Evolutionary conservation across 2,329 filamentous ascomycete genomes (phyloP).

Genomic region (Pseudodiploospora longispora): DNA sequence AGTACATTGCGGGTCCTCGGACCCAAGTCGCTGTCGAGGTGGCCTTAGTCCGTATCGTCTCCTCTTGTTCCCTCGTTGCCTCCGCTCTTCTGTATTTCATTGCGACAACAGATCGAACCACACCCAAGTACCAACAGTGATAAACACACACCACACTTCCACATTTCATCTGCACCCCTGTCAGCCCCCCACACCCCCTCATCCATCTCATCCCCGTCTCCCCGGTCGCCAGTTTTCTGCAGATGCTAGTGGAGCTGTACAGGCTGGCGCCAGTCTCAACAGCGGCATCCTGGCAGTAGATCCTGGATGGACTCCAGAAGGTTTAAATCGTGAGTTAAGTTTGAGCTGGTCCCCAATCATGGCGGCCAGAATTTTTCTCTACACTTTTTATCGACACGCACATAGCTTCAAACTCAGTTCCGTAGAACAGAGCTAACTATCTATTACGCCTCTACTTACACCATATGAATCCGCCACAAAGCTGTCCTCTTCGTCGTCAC

Average conservation of each 20-base stretch:
- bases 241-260: neutral
- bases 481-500: too few relatives aligned
- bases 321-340: neutral
- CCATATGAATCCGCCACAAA: too few relatives aligned
- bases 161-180: neutral
- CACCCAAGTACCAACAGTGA: neutral
- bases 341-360: neutral
- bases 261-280: constrained; percentile 11
- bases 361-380: too few relatives aligned
- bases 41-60: too few relatives aligned
- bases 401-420: too few relatives aligned
- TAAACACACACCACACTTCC: neutral
- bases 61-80: too few relatives aligned
- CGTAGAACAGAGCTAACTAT: too few relatives aligned
- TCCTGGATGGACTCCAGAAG: constrained; percentile 6
- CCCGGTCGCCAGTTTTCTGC: neutral
- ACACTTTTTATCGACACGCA: too few relatives aligned
- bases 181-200: neutral
- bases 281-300: constrained; percentile 20
- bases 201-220: neutral
- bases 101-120: neutral
- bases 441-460: too few relatives aligned
- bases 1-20: too few relatives aligned
- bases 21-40: too few relatives aligned
- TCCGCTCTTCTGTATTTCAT: too few relatives aligned